phyloP scores from a whole-genome alignment of 2,329 filamentous ascomycete species.

The Aspergillus niger region DNA sequence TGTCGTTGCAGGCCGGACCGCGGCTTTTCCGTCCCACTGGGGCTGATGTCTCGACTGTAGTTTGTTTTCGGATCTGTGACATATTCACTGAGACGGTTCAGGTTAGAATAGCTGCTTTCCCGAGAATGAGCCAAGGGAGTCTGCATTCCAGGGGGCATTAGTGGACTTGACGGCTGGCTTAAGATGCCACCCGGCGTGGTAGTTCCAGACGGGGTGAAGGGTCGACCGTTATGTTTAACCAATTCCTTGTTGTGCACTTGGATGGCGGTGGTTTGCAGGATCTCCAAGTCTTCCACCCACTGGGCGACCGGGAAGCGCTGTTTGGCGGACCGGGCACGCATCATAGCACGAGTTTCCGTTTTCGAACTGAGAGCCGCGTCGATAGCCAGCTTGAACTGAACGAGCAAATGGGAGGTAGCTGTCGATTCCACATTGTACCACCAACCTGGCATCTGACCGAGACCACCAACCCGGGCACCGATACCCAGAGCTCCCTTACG shows the following conservation, averaged over 20 bases:
- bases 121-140: constrained; percentile 33
- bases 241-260: constrained; percentile 54
- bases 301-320: constrained; percentile 69
- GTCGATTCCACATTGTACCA: constrained; percentile 69
- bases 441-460: constrained; percentile 71
- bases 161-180: constrained; percentile 23
- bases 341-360: constrained; percentile 56
- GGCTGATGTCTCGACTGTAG: constrained; percentile 39
- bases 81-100: constrained; percentile 32
- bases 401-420: constrained; percentile 61
- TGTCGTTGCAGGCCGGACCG: constrained; percentile 35
- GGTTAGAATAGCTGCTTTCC: constrained; percentile 25
- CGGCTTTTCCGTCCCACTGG: constrained; percentile 28
- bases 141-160: constrained; percentile 31
- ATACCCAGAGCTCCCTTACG: constrained; percentile 68
- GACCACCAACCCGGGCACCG: constrained; percentile 64
- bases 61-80: constrained; percentile 31
- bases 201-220: constrained; percentile 43
- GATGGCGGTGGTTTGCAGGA: constrained; percentile 62
- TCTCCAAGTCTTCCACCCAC: constrained; percentile 65
- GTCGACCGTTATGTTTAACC: constrained; percentile 29
- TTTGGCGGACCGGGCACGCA: constrained; percentile 65
- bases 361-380: constrained; percentile 60
- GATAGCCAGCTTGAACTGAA: constrained; percentile 66
- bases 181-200: constrained; percentile 26